Evolutionary conservation across 768 basidiomycete genomes (phyloP), one percentile per base, ranked within the genome.

Genomic region (Lactarius psammicola): DNA sequence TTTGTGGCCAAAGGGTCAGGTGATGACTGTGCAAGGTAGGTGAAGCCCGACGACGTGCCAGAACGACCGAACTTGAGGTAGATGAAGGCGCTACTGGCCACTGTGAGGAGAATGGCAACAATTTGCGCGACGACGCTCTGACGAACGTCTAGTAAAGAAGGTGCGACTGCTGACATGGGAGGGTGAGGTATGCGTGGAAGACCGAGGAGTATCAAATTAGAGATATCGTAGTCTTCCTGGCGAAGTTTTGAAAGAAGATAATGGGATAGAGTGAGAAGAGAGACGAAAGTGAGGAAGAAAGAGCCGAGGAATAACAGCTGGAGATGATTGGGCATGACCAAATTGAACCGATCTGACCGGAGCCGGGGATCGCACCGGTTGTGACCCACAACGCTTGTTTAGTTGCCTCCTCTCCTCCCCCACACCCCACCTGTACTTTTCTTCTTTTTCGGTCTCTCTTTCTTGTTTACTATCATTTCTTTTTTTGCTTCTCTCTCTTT

Each of bases 171-270:
- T 36, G 67, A 46, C 70, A 70, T 67, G 63, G 31, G 46, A 46
- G 36, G 51, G 30, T 42, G 34, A 56, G 42, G 55, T 34, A 60
- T 42, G 57, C 78, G 74, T 64, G 78, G 78, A 56, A 87, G 79
- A 63, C 87, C 88, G 56, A 87, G 73, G 73, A 90, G 85, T 70
- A 89, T 88, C 73, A 90, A 73, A 23, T 82, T 75, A 31, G 82
- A 78, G 63, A 85, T 53, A 77, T 85, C 78, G 80, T 84, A 87
- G 71, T 87, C 87, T 11, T 82, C 81, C 10, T 78, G 80, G 8
- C 71, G 71, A 69, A 90, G 85, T 63, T 71, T 78, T 23, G 72
- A 56, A 68, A 77, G 72, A 66, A 87, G 54, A 70, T 77, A 78
- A 70, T 75, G 77, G 62, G 80, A 76, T 72, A 79, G 62, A 65